Evolutionary conservation across 495 filamentous ascomycete genomes (phyloP).

Genomic region (Glarea lozoyensis): DNA sequence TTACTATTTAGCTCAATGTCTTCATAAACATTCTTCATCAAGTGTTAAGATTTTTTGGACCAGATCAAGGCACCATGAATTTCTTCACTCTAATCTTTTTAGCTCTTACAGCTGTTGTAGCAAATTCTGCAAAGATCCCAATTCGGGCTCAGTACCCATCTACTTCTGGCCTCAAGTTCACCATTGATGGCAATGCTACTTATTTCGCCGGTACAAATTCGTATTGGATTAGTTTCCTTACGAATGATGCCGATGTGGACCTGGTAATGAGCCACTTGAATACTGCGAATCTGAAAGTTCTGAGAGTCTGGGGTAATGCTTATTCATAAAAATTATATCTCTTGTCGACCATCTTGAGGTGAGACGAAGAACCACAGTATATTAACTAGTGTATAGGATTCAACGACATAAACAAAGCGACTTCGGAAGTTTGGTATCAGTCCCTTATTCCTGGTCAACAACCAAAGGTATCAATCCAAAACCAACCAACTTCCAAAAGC

Average conservation of each 20-base stretch:
- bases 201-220: conserved; percentile 64
- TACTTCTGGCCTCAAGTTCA: conserved; percentile 42
- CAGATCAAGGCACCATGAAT: neutral
- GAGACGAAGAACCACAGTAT: conserved; percentile 22
- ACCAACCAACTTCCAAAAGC: too few relatives aligned
- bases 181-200: conserved; percentile 52
- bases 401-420: conserved; percentile 37
- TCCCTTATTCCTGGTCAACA: conserved; percentile 25
- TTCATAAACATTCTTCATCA: neutral
- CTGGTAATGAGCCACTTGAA: conserved; percentile 43
- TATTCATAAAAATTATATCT: neutral
- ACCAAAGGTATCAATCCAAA: neutral
- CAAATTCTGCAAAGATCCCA: neutral
- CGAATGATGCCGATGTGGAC: conserved; percentile 53
- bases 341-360: conserved; percentile 45
- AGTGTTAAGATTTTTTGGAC: neutral
- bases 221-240: conserved; percentile 62
- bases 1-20: neutral
- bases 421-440: conserved; percentile 37
- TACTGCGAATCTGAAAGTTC: conserved; percentile 50
- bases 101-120: neutral
- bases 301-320: conserved; percentile 55
- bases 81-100: neutral
- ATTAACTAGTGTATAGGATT: too few relatives aligned
- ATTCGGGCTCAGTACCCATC: neutral